Conservation (phyloP, 768 basidiomycete species). For the Plicaturopsis crispa region DNA sequence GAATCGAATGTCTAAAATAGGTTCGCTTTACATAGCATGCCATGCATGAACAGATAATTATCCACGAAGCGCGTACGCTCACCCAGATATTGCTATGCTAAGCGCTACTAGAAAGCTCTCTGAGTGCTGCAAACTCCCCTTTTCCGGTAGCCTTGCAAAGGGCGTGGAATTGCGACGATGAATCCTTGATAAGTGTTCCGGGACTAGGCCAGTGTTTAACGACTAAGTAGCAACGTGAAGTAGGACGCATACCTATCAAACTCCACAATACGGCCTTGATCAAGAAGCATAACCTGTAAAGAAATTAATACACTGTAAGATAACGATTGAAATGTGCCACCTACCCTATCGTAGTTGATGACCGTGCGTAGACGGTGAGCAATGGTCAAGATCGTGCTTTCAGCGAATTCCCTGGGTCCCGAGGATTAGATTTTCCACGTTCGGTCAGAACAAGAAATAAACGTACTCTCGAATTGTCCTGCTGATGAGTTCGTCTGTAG, state of each 20-base stretch:
- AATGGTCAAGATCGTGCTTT: constrained; percentile 78
- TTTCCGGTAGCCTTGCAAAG: constrained; percentile 72
- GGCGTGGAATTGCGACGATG: constrained; percentile 53
- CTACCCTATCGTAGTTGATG: constrained; percentile 77
- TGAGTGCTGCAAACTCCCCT: constrained; percentile 61
- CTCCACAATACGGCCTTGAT: constrained; percentile 72
- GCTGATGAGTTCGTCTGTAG: constrained; percentile 81
- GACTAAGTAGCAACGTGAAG: background rate
- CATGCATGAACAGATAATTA: background rate
- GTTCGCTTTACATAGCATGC: background rate
- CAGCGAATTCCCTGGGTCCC: constrained; percentile 56
- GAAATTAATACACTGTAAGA: constrained; percentile 4
- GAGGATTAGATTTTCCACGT: background rate
- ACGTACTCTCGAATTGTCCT: constrained; percentile 75
- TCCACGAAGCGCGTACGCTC: no score
- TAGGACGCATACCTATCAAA: constrained; percentile 44
- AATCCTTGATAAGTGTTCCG: constrained; percentile 42
- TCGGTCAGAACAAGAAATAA: background rate
- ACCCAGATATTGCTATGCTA: no score
- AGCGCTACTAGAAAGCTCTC: constrained; percentile 47
- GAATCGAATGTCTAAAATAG: background rate
- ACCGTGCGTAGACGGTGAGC: constrained; percentile 75
- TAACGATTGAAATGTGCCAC: constrained; percentile 15
- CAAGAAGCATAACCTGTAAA: constrained; percentile 64
- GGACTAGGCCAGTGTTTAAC: constrained; percentile 28